A percentile compares a stretch with the other conserved stretches of the same genome.
Evolutionary conservation across 2,329 filamentous ascomycete genomes (phyloP).

Genomic region (Aspergillus phoenicis): DNA sequence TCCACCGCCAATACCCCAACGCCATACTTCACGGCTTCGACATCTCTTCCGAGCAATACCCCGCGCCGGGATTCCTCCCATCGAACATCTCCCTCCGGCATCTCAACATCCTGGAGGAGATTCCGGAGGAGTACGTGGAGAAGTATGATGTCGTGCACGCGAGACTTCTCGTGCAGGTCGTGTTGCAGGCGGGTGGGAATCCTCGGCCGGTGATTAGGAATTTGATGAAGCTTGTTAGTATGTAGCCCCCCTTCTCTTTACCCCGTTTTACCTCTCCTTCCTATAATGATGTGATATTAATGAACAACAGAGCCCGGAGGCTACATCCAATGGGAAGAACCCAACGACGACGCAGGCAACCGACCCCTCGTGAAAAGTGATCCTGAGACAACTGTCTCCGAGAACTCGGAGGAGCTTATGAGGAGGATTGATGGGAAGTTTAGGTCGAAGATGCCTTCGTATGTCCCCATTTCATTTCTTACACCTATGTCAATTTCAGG

Average conservation of each 20-base stretch:
- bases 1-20: slow-evolving; percentile 8
- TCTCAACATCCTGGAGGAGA: slow-evolving; percentile 18
- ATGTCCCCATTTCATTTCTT: not conserved
- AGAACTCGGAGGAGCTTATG: not conserved
- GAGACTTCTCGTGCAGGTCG: slow-evolving; percentile 9
- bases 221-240: not conserved
- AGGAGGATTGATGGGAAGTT: not conserved
- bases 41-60: slow-evolving; percentile 14
- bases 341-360: not conserved
- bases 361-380: not conserved
- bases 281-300: not conserved
- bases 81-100: slow-evolving; percentile 15
- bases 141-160: slow-evolving; percentile 31
- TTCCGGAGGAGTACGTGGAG: slow-evolving; percentile 18
- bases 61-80: slow-evolving; percentile 12
- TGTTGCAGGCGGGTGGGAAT: not conserved
- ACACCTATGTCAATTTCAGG: not conserved
- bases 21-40: slow-evolving; percentile 22
- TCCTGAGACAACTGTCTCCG: not conserved
- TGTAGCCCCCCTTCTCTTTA: not conserved
- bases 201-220: not conserved
- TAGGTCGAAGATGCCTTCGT: not conserved
- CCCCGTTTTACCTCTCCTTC: not conserved
- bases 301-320: not conserved
- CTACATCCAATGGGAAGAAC: not conserved